Percentiles rank a stretch among this genome's conserved stretches.
Conservation (phyloP, 2,329 filamentous ascomycete genomes). For the Cladosporium colombiae region DNA sequence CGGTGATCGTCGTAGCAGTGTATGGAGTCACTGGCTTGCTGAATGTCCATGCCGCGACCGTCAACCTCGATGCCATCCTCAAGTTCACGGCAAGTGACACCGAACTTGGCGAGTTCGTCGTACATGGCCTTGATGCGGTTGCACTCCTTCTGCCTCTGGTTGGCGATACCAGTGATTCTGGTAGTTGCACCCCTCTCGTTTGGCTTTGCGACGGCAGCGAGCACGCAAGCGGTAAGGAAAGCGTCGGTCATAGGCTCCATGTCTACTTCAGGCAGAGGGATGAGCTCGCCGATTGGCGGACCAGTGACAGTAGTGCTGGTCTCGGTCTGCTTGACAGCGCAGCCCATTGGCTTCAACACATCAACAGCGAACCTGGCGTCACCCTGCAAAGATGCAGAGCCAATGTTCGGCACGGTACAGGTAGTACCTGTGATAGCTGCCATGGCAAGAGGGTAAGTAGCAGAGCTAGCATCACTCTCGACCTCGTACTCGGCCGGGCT, state of each 20-base stretch:
- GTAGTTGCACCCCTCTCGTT: slow-evolving; percentile 65
- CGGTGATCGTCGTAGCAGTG: slow-evolving; percentile 97
- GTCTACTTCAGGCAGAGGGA: slow-evolving; percentile 78
- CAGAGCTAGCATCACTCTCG: slow-evolving; percentile 96
- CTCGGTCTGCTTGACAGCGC: slow-evolving; percentile 78
- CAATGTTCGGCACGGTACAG: slow-evolving; percentile 95
- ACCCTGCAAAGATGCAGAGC: slow-evolving; percentile 85
- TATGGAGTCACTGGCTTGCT: slow-evolving; percentile 66
- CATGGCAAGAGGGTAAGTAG: slow-evolving; percentile 91
- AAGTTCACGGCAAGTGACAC: slow-evolving; percentile 79
- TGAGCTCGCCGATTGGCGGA: slow-evolving; percentile 71
- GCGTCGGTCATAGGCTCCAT: slow-evolving; percentile 99
- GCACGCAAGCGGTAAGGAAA: slow-evolving; percentile 89
- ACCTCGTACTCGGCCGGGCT: slow-evolving; percentile 86
- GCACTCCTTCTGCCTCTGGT: slow-evolving; percentile 97
- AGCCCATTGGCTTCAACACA: slow-evolving; percentile 90
- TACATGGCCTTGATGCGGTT: slow-evolving; percentile 96
- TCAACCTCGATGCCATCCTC: slow-evolving; percentile 89
- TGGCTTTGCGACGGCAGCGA: slow-evolving; percentile 84
- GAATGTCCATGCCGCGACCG: slow-evolving; percentile 54
- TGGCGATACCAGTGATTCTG: slow-evolving; percentile 89
- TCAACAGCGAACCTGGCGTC: slow-evolving; percentile 93
- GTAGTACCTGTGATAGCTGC: slow-evolving; percentile 95
- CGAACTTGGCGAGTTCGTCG: slow-evolving; percentile 90
- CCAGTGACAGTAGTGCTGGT: slow-evolving; percentile 91